These are phyloP conservation scores for Clonostachys rosea DNA, from an alignment of 2,329 filamentous ascomycete species.

Conservation along the genomic window DNA sequence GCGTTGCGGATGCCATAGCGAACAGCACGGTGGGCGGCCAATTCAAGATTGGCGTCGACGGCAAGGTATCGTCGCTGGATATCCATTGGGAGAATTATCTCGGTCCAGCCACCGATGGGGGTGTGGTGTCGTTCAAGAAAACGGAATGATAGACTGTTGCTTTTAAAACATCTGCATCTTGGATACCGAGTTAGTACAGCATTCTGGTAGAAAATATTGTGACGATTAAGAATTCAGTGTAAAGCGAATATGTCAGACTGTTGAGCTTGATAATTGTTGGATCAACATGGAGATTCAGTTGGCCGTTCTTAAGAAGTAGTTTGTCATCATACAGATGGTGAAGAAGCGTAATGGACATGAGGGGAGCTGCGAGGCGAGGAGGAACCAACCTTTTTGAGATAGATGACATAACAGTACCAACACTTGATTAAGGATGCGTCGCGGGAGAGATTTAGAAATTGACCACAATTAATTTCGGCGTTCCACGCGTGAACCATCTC, in stretches of 20 bases:
- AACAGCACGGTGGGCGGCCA: not conserved
- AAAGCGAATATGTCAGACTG: slow-evolving; percentile 43
- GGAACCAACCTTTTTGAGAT: not conserved
- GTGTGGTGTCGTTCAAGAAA: slow-evolving; percentile 2
- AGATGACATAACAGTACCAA: not conserved
- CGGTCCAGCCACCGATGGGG: not conserved
- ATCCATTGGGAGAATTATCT: not conserved
- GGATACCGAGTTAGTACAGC: not conserved
- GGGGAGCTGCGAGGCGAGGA: not conserved
- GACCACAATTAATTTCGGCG: not conserved
- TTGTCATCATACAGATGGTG: slow-evolving; percentile 43
- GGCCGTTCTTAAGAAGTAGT: slow-evolving; percentile 59
- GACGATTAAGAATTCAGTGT: not conserved
- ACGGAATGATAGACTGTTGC: not conserved
- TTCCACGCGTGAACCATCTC: not conserved
- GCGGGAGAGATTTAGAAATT: not conserved
- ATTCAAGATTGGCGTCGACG: slow-evolving; percentile 2
- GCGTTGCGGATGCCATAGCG: not conserved
- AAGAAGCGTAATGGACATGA: too few relatives aligned
- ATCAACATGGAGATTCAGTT: slow-evolving; percentile 59
- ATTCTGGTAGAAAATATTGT: slow-evolving; percentile 3
- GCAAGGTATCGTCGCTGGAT: not conserved
- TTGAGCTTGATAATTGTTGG: slow-evolving; percentile 57
- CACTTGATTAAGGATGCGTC: not conserved
- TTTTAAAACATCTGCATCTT: not conserved